Base-by-base conservation (phyloP, 176 grass and related monocot genomes). In the Bonia amplexicaulis region DNA sequence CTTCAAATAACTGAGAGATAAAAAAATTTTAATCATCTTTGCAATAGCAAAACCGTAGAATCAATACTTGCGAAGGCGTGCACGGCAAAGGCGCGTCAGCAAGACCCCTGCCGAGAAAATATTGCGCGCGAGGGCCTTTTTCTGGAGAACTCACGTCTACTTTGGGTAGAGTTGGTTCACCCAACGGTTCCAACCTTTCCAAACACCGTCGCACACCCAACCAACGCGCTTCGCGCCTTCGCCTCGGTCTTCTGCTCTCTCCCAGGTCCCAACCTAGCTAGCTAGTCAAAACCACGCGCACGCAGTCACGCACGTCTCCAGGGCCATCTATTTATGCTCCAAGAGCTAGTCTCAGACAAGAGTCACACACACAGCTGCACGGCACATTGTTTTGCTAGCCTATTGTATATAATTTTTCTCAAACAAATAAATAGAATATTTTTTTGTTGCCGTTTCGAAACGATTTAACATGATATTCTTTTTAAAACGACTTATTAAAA, bases 291-390 rank as follows among this genome's bases (percentile, higher is more conserved):
- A 76, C 15, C 25, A 9, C 54, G 7, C 54, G 22, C 2, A 57
- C 7, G 52, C 52, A 2, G 6, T 54, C 17, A 20, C 52, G 19
- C 19, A 10, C 11, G 7, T 16, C 31, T 42, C 22, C 35, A 33
- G 40, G 63, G 22, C 25, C 45, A 40, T 55, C 31, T 80, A 66
- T 73, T 73, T 80, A 87, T 65, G 67, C 67, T 69, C 74, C 6
- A 41, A 39, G 66, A 47, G 42, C 48, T 41, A 55, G 51, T 71
- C 66, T 27, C n/a, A 45, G 23, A n/a, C 25, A n/a, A 27, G 23
- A 27, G 44, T 6, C 15, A 12, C 46, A 0, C 14, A 12, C 9
- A 11, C n/a, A 47, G 23, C 17, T 75, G 71, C 65, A 61, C 53
- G 55, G 16, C 76, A 73, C 69, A 77, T 40, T 40, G 55, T 74